A percentile compares a stretch with the other conserved stretches of the same genome.
These are phyloP conservation scores for Euphorbia tirucalli DNA, from an alignment of 345 rosid genomes.

Conservation along the genomic window DNA sequence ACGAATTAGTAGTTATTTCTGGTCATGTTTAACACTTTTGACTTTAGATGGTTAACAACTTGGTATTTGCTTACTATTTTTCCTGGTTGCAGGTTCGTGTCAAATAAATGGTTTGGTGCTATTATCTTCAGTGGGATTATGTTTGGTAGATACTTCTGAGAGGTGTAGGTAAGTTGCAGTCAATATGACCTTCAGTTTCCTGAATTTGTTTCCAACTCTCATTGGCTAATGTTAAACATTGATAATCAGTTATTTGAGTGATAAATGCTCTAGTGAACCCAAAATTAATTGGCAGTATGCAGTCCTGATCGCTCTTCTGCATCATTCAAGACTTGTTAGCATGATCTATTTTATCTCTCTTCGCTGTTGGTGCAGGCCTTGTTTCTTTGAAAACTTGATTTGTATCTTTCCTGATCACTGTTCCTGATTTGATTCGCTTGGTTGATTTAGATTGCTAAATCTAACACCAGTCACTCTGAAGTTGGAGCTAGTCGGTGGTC, in stretches of 20 bases:
- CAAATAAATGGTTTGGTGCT: constrained; percentile 94
- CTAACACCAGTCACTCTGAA: too few species aligned
- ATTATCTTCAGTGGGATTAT: constrained; percentile 66
- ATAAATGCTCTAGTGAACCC: not conserved
- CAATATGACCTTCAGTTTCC: not conserved
- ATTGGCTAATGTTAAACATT: not conserved
- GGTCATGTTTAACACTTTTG: not conserved
- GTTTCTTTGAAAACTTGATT: too few species aligned
- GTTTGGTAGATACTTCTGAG: constrained; percentile 52
- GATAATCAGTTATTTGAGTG: not conserved
- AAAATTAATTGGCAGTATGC: not conserved
- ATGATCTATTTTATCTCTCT: not conserved
- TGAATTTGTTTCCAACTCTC: not conserved
- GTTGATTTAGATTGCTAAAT: too few species aligned
- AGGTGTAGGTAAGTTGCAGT: constrained; percentile 2
- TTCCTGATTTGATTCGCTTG: too few species aligned
- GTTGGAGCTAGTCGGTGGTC: too few species aligned
- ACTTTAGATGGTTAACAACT: not conserved
- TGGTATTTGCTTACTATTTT: not conserved
- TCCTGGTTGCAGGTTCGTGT: constrained; percentile 61
- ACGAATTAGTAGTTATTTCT: too few species aligned
- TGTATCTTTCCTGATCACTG: too few species aligned
- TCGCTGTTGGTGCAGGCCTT: too few species aligned
- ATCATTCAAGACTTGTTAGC: not conserved
- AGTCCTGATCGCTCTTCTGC: not conserved